Conservation (phyloP, 2,329 filamentous ascomycete genomes). For the Pseudocercospora fijiensis region DNA sequence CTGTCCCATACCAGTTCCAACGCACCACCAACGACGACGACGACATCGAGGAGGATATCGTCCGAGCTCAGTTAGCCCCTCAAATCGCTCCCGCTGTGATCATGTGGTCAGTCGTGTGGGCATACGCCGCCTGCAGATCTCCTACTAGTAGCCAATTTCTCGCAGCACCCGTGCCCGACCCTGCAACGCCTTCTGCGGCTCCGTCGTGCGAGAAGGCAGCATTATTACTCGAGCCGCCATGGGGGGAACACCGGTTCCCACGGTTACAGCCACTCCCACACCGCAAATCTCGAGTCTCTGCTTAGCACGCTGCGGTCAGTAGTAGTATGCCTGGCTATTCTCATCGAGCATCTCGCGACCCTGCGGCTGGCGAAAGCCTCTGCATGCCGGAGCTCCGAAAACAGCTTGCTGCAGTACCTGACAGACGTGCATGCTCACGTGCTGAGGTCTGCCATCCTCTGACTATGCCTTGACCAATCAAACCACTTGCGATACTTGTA, state of each 20-base stretch:
- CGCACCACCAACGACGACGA: not conserved
- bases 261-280: not conserved
- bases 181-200: conserved; percentile 2
- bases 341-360: not conserved
- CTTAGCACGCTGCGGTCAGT: not conserved
- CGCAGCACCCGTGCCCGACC: not conserved
- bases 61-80: conserved; percentile 1
- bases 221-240: not conserved
- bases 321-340: not conserved
- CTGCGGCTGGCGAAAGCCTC: conserved; percentile 12
- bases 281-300: not conserved
- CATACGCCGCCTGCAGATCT: conserved; percentile 11
- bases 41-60: not conserved
- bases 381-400: conserved; percentile 5
- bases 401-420: conserved; percentile 12
- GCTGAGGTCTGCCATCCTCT: conserved; percentile 3
- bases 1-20: not conserved
- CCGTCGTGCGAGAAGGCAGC: not conserved
- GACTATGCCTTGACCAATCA: conserved; percentile 7
- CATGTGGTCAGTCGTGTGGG: conserved; percentile 7
- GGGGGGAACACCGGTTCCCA: conserved; percentile 1
- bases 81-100: conserved; percentile 5
- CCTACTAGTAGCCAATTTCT: conserved; percentile 10
- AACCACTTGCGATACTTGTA: conserved; percentile 4
- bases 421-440: conserved; percentile 9